Conservation (phyloP, 2,329 filamentous ascomycete genomes). For the Colletotrichum tofieldiae region DNA sequence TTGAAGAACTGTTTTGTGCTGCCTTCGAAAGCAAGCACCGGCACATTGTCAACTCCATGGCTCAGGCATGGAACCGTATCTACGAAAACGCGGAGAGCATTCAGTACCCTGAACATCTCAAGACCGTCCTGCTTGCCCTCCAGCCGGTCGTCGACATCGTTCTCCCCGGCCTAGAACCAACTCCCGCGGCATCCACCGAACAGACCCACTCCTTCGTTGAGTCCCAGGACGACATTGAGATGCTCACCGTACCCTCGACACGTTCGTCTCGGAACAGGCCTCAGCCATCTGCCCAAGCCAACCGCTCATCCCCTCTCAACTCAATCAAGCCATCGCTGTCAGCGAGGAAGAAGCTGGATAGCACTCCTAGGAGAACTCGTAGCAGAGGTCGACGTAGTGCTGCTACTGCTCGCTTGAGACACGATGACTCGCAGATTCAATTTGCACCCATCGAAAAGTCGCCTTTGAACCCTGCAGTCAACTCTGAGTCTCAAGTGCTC, state of each 20-base stretch:
- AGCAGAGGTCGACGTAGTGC: slow-evolving; percentile 20
- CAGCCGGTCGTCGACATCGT: slow-evolving; percentile 66
- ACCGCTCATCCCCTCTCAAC: slow-evolving; percentile 51
- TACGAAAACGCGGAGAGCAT: slow-evolving; percentile 74
- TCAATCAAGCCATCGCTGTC: slow-evolving; percentile 53
- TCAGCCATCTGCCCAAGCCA: slow-evolving; percentile 44
- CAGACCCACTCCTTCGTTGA: slow-evolving; percentile 62
- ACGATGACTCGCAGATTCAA: slow-evolving; percentile 87
- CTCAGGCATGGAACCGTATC: slow-evolving; percentile 77
- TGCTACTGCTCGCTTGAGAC: slow-evolving; percentile 72
- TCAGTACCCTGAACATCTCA: slow-evolving; percentile 76
- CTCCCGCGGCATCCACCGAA: slow-evolving; percentile 56
- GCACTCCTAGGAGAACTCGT: slow-evolving; percentile 45
- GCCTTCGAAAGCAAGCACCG: slow-evolving; percentile 73
- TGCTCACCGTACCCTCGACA: slow-evolving; percentile 45
- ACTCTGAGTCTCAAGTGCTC: slow-evolving; percentile 78
- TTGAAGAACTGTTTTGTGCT: slow-evolving; percentile 70
- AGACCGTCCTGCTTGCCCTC: slow-evolving; percentile 73
- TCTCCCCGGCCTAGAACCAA: slow-evolving; percentile 61
- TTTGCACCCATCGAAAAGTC: slow-evolving; percentile 80
- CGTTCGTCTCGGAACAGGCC: slow-evolving; percentile 46
- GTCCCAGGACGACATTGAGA: slow-evolving; percentile 63
- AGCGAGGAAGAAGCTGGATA: slow-evolving; percentile 46
- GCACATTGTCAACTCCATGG: slow-evolving; percentile 66
- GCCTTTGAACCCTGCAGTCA: slow-evolving; percentile 59